Base-by-base conservation (phyloP, 1,284 basidiomycete species). In the Cryptococcus sp. region DNA sequence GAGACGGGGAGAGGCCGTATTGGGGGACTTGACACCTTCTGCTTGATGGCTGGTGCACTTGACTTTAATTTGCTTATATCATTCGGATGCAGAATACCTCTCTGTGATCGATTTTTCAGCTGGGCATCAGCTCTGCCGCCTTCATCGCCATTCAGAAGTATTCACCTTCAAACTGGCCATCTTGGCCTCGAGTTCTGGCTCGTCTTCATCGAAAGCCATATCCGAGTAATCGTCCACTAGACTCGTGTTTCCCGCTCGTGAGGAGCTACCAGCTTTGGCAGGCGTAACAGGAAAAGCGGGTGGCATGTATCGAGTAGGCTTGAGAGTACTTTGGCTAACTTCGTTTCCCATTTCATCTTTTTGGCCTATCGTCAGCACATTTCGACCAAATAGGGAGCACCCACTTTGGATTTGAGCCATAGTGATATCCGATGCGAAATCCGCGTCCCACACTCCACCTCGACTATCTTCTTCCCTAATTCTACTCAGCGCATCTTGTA, bases 371-470 rank as follows among this genome's bases (percentile, higher is more conserved):
- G 40, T 18, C 24, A 48, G n/a, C n/a, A n/a, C n/a, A 9, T 34
- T 34, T 34, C 32, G 32, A 9, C 32, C 9, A 9, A 16, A 34
- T 9, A 34, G 32, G 10, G 16, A 37, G 31, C 4, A 11, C 64
- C 56, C 37, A 64, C 62, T 52, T 14, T 53, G 49, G 4, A 68
- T 44, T 43, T 64, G 68, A 2, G 72, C 59, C 10, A 70, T 46
- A 1, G 64, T 66, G 24, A 93, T 91, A 2, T 87, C 91, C 56
- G 90, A 90, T 64, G 92, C 91, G 66, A 98, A 98, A 70, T 98
- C 94, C 61, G 91, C 88, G 67, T 98, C 94, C 92, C 94, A 98
- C 42, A 59, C 64, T 45, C 65, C 65, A n/a, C 56, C 67, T 11
- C 49, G 54, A 32, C 55, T 54, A 32, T 55, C 57, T 28, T 46